Conservation (phyloP, 306 rosid genomes). For the Cicer judaicum region DNA sequence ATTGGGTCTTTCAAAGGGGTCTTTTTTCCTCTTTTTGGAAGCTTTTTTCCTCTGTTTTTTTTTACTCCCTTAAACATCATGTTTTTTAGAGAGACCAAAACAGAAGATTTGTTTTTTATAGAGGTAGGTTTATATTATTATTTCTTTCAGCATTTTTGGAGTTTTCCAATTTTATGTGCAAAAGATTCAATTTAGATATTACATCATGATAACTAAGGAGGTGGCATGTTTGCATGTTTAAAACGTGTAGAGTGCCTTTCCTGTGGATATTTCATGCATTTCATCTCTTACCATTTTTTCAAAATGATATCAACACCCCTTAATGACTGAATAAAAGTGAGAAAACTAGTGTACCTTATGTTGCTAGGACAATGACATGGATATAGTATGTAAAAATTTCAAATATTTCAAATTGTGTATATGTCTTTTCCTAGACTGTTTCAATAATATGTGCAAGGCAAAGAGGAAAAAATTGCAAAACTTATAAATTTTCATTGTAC, state of each 20-base stretch:
- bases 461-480: not conserved
- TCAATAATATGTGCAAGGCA: constrained; percentile 5
- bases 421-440: not conserved
- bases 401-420: not conserved
- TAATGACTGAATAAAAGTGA: not conserved
- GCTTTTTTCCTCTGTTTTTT: too few species aligned
- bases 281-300: not conserved
- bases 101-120: constrained; percentile 81
- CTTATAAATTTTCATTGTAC: not conserved
- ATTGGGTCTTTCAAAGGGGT: not conserved
- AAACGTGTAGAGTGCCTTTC: constrained; percentile 1
- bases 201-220: not conserved
- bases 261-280: constrained; percentile 1
- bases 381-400: not conserved
- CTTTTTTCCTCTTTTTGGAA: too few species aligned
- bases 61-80: constrained; percentile 37
- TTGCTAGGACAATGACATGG: not conserved
- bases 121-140: constrained; percentile 54
- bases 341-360: not conserved
- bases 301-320: not conserved
- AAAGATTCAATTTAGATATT: not conserved
- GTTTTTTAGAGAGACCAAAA: constrained; percentile 73
- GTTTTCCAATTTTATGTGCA: not conserved
- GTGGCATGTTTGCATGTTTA: constrained; percentile 9
- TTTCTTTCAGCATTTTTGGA: not conserved